These are phyloP conservation scores for Brachypodium distachyon DNA, from an alignment of 202 grass and related monocot genomes.

Conservation along the genomic window DNA sequence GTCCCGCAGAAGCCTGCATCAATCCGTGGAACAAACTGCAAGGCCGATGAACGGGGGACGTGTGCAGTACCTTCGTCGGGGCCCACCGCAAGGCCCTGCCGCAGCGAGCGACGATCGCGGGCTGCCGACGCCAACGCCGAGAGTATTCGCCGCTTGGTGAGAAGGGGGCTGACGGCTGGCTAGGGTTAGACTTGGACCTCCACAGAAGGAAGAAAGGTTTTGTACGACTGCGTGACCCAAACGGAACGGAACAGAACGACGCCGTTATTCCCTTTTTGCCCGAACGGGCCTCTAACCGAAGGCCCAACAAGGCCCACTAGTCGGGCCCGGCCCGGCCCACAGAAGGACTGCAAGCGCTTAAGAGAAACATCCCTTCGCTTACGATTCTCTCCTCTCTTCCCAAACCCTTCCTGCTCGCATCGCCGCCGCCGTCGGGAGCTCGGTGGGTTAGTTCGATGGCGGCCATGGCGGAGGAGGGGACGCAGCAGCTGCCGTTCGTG, in stretches of 20 bases:
- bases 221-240: neutral
- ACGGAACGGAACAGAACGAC: conserved; percentile 2
- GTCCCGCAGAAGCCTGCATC: too few species aligned
- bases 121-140: neutral
- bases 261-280: too few species aligned
- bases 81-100: too few species aligned
- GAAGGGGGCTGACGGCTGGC: neutral
- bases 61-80: too few species aligned
- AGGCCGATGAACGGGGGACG: too few species aligned
- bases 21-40: too few species aligned
- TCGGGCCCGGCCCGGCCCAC: neutral
- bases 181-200: conserved; percentile 2
- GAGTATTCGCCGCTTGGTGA: neutral
- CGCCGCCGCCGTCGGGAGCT: neutral
- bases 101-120: neutral
- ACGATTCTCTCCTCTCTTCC: neutral
- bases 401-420: conserved; percentile 3
- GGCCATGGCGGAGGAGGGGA: conserved; percentile 49
- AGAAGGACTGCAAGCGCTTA: neutral
- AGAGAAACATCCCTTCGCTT: neutral
- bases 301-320: neutral
- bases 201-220: neutral
- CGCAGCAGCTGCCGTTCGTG: conserved; percentile 45
- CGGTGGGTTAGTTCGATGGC: too few species aligned
- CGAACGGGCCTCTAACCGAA: neutral